Evolutionary conservation across 305 asterid species (phyloP).

Genomic region (Rubia peregrina): DNA sequence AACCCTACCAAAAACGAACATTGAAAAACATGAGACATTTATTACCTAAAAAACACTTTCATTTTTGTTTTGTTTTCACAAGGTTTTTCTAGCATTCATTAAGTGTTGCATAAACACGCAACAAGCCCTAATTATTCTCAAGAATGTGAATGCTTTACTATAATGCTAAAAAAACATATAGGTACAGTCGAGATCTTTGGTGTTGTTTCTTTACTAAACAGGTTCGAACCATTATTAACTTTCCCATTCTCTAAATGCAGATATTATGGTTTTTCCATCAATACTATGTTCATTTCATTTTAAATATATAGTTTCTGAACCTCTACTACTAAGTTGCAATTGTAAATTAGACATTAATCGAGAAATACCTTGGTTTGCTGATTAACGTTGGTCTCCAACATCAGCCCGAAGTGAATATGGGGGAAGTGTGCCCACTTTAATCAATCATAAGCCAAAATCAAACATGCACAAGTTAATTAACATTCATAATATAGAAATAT

Average conservation of each 20-base stretch:
- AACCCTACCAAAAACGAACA: conserved; percentile 25
- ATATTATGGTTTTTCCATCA: neutral
- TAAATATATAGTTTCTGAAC: too few relatives aligned
- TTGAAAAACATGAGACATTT: too few relatives aligned
- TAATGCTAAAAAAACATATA: too few relatives aligned
- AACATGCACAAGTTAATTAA: neutral
- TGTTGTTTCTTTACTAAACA: too few relatives aligned
- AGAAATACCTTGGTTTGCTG: conserved; percentile 34
- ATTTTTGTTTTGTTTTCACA: too few relatives aligned
- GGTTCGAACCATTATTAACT: neutral
- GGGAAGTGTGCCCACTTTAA: conserved; percentile 90
- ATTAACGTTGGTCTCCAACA: conserved; percentile 58
- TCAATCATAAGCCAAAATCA: neutral
- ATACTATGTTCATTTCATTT: neutral
- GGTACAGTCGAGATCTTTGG: too few relatives aligned
- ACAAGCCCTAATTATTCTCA: neutral
- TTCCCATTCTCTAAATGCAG: neutral
- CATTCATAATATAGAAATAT: neutral
- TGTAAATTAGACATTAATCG: neutral
- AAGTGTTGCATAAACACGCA: neutral
- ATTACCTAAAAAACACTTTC: too few relatives aligned
- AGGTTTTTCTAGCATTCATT: too few relatives aligned
- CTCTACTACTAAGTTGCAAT: neutral
- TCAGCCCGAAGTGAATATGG: conserved; percentile 85
- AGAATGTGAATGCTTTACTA: neutral